Percentiles rank a stretch among this genome's conserved stretches.
These are phyloP conservation scores for Mentha longifolia DNA, from an alignment of 257 asterid species.

Conservation along the genomic window DNA sequence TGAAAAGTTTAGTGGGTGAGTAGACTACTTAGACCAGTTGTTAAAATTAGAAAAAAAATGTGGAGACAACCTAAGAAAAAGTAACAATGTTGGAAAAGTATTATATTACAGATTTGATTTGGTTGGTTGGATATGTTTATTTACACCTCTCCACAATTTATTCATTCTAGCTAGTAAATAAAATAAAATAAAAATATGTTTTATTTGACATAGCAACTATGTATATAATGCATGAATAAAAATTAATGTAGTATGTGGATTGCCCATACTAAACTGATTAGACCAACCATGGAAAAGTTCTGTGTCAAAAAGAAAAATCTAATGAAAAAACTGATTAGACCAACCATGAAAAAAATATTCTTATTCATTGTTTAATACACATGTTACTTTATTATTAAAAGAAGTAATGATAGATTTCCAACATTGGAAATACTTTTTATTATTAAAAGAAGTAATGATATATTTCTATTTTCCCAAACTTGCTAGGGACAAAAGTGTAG, in stretches of 20 bases:
- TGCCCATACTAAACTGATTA: neutral
- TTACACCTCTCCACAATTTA: neutral
- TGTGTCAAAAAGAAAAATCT: too few species aligned
- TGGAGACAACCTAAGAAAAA: conserved; percentile 23
- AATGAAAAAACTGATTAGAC: too few species aligned
- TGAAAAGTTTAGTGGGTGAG: neutral
- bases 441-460: neutral
- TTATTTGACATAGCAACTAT: too few species aligned
- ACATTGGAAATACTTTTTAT: too few species aligned
- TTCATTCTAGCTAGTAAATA: neutral
- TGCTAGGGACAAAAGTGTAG: neutral
- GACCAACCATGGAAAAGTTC: too few species aligned
- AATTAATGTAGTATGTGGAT: too few species aligned
- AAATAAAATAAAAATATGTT: neutral
- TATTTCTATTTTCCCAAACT: neutral
- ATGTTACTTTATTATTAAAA: too few species aligned
- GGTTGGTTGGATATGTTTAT: conserved; percentile 9
- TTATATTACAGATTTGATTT: conserved; percentile 18
- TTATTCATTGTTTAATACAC: too few species aligned
- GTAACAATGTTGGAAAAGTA: conserved; percentile 27
- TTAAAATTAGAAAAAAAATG: neutral
- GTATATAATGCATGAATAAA: neutral
- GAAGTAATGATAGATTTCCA: too few species aligned
- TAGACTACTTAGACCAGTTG: neutral
- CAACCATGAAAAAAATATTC: too few species aligned